Conservation (phyloP, 768 basidiomycete species). For the Suillus clintonianus region DNA sequence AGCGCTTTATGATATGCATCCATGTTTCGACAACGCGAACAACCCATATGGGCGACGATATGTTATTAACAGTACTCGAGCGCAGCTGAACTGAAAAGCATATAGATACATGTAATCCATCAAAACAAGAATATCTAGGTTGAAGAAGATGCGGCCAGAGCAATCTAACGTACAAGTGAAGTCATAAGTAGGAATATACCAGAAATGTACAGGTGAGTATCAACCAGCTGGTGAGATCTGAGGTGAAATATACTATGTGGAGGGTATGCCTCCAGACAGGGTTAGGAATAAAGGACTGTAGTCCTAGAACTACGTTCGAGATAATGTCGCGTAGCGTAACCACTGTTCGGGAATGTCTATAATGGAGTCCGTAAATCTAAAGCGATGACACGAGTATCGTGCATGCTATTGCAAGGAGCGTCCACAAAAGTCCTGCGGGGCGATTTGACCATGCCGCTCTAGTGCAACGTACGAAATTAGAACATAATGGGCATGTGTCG, state of each 20-base stretch:
- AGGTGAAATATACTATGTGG: background rate
- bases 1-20: background rate
- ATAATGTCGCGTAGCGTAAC: background rate
- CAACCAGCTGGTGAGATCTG: background rate
- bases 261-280: background rate
- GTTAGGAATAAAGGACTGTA: background rate
- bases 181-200: background rate
- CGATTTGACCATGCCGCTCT: conserved; percentile 18
- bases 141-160: background rate
- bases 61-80: background rate
- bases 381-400: conserved; percentile 11
- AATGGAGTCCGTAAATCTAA: conserved; percentile 6
- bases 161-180: background rate
- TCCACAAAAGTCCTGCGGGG: conserved; percentile 13
- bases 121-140: background rate
- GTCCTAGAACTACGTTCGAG: background rate
- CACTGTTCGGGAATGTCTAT: background rate
- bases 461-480: background rate
- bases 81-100: background rate
- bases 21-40: background rate
- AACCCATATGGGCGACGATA: background rate
- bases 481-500: background rate
- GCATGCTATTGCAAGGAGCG: conserved; percentile 15
- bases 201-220: background rate
- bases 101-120: background rate